Base-by-base conservation (phyloP, 257 asterid genomes). In the Ligustrum vulgare region DNA sequence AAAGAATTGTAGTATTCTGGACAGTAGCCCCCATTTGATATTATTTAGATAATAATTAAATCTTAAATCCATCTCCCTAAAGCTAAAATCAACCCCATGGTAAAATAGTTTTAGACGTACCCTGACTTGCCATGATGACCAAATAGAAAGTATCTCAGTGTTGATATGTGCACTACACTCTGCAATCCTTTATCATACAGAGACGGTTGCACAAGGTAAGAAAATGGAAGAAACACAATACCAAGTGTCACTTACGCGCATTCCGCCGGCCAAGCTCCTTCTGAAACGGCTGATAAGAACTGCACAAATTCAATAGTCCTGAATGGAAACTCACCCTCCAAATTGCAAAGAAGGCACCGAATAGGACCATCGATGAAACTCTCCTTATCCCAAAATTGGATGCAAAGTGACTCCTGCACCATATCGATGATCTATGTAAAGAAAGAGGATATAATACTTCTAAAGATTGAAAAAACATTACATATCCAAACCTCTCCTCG, bases 261-360 rank as follows among this genome's bases (percentile, higher is more conserved):
- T 77, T 94, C 94, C 23, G 99, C 84, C 39, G 98, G 92, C 98
- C 99, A 95, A 75, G 89, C 82, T 74, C 98, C 98, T 82, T 91
- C 97, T 84, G 88, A 81, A 36, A 95, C 92, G 72, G 96, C 96
- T 6, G 98, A 93, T 64, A 92, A 83, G 80, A 95, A 73, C 78
- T 87, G 86, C 34, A 93, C 81, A 80, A 93, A 84, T 80, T 93
- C 94, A 69, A 78, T 79, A 77, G 85, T 82, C 82, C 90, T 85
- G 80, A 78, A 84, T 4, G 99, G 99, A 77, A 95, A 95, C 83
- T 95, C 99, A 77, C 93, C 90, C 89, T 93, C 96, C 74, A 95
- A 85, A 84, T 83, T 90, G 93, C 84, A 84, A 63, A 95, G 95
- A 82, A 95, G 96, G 76, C 91, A 88, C 83, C 98, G 89, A 71